Conservation (phyloP, 1,139 yeast genomes). For the Pichia sp. region DNA sequence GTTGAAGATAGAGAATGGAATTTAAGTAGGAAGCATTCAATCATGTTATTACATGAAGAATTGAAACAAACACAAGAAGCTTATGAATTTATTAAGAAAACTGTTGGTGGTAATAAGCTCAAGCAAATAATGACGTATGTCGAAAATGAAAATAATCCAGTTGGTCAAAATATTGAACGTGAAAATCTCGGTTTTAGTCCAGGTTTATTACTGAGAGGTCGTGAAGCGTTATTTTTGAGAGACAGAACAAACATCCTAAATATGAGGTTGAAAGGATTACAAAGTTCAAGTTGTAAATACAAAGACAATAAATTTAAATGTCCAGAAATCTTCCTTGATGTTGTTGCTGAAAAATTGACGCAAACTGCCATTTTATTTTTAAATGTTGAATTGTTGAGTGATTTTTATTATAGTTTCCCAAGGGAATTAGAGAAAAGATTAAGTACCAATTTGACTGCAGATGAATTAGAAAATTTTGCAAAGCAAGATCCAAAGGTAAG, state of each 20-base stretch:
- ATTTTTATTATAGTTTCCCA: slow-evolving; percentile 93
- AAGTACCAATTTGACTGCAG: slow-evolving; percentile 55
- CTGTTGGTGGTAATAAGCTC: slow-evolving; percentile 77
- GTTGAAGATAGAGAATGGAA: slow-evolving; percentile 94
- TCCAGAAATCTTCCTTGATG: slow-evolving; percentile 90
- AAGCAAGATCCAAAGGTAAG: slow-evolving; percentile 90
- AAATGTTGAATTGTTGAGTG: slow-evolving; percentile 89
- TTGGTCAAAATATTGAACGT: slow-evolving; percentile 37
- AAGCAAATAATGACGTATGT: slow-evolving; percentile 76
- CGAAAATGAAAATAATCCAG: slow-evolving; percentile 43
- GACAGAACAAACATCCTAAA: slow-evolving; percentile 69
- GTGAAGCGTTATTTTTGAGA: slow-evolving; percentile 74
- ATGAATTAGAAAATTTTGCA: slow-evolving; percentile 83
- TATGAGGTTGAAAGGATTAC: slow-evolving; percentile 71
- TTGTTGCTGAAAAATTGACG: slow-evolving; percentile 84
- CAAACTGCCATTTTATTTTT: slow-evolving; percentile 88
- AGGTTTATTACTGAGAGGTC: slow-evolving; percentile 64
- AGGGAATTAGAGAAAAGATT: slow-evolving; percentile 80
- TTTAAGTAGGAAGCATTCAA: slow-evolving; percentile 72
- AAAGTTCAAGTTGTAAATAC: slow-evolving; percentile 66
- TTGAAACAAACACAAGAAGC: slow-evolving; percentile 72
- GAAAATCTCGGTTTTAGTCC: slow-evolving; percentile 34
- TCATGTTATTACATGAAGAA: slow-evolving; percentile 71
- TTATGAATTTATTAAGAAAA: slow-evolving; percentile 53
- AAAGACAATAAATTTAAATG: slow-evolving; percentile 84